phyloP scores from a whole-genome alignment of 768 basidiomycete genomes.

The Trametes cingulata region DNA sequence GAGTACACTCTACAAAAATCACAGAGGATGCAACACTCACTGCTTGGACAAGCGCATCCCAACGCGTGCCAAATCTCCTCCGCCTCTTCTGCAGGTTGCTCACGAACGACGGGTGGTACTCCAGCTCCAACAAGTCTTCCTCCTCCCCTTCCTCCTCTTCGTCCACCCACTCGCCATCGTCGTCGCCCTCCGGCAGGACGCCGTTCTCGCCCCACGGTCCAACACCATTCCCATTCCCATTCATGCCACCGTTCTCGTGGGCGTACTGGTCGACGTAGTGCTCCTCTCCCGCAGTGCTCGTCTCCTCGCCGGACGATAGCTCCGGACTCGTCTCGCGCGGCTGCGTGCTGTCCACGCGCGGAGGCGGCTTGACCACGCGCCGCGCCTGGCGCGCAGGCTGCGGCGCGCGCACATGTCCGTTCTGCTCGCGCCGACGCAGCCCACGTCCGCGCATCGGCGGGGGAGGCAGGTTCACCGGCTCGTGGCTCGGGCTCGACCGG shows the following conservation, averaged over 20 bases:
- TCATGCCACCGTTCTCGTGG: conserved; percentile 24
- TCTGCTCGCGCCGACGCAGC: conserved; percentile 46
- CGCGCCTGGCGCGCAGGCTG: conserved; percentile 19
- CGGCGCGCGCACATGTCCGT: conserved; percentile 36
- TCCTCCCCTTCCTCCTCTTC: conserved; percentile 67
- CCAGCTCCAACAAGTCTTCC: conserved; percentile 71
- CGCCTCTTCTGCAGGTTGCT: conserved; percentile 66
- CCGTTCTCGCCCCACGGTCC: conserved; percentile 28
- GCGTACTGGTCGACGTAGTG: conserved; percentile 28
- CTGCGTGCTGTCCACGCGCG: conserved; percentile 80
- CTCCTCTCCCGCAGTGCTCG: conserved; percentile 60
- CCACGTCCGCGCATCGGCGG: conserved; percentile 47
- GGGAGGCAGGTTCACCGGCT: conserved; percentile 55
- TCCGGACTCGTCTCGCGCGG: conserved; percentile 82
- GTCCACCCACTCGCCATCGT: conserved; percentile 67
- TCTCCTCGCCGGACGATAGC: conserved; percentile 69
- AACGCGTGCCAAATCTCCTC: conserved; percentile 71
- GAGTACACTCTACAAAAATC: conserved; percentile 13
- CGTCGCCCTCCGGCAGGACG: conserved; percentile 33
- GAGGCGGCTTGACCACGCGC: conserved; percentile 59
- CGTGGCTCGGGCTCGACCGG: conserved; percentile 71
- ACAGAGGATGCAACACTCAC: conserved; percentile 40
- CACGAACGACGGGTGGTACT: conserved; percentile 74
- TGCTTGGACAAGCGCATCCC: conserved; percentile 74
- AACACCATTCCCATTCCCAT: conserved; percentile 42